phyloP scores from a whole-genome alignment of 805 yeast genomes.

The Zygosaccharomyces siamensis region DNA sequence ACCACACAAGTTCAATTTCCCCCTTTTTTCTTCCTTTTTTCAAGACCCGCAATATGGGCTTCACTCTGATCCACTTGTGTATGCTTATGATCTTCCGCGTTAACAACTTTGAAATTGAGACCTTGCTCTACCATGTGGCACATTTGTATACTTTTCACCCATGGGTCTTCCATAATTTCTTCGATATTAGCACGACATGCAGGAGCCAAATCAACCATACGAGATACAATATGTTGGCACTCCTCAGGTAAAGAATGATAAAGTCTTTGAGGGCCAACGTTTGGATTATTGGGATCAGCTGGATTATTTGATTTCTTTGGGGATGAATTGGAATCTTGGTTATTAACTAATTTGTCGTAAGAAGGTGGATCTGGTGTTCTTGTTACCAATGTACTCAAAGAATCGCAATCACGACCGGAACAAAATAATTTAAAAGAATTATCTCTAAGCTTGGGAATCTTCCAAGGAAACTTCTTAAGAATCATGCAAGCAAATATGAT shows the following conservation, averaged over 20 bases:
- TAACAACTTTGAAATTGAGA: conserved; percentile 37
- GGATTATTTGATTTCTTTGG: conserved; percentile 27
- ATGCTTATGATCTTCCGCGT: conserved; percentile 65
- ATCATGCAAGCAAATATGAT: conserved; percentile 91
- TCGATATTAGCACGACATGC: conserved; percentile 80
- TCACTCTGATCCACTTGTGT: conserved; percentile 88
- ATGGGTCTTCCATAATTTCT: conserved; percentile 66
- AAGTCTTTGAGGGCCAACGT: conserved; percentile 67
- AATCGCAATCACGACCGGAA: conserved; percentile 62
- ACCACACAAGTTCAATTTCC: conserved; percentile 23
- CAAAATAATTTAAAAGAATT: conserved; percentile 80
- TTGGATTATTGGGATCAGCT: conserved; percentile 53
- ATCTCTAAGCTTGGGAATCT: conserved; percentile 78
- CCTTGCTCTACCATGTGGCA: conserved; percentile 53
- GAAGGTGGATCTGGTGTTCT: conserved; percentile 47
- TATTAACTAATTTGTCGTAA: conserved; percentile 25
- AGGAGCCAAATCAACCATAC: conserved; percentile 81
- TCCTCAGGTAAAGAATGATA: conserved; percentile 67
- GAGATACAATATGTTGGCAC: conserved; percentile 58
- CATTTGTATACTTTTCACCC: conserved; percentile 61
- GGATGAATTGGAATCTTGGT: conserved; percentile 10
- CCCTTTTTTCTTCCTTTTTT: conserved; percentile 60
- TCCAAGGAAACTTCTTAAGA: conserved; percentile 90
- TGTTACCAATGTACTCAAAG: conserved; percentile 58
- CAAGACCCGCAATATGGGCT: conserved; percentile 92